phyloP scores from a whole-genome alignment of 169 alveolate species.

The Babesia ovata region DNA sequence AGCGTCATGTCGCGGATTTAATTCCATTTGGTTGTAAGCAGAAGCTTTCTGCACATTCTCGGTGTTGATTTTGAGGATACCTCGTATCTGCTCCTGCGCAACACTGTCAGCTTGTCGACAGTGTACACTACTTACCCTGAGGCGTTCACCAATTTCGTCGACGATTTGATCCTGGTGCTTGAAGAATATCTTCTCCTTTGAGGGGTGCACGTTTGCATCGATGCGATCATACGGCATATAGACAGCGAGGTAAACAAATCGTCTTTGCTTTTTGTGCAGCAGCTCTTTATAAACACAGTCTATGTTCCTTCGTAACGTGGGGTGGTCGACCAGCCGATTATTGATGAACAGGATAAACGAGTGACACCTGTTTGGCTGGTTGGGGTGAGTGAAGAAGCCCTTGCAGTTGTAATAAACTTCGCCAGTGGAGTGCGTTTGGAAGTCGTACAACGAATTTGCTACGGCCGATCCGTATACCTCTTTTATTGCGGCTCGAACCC shows the following conservation, averaged over 20 bases:
- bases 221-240: conserved; percentile 88
- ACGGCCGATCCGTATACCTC: conserved; percentile 68
- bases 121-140: conserved; percentile 52
- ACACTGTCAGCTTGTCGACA: not conserved
- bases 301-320: conserved; percentile 72
- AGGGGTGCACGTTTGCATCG: conserved; percentile 99
- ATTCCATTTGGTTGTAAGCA: conserved; percentile 15
- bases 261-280: conserved; percentile 74
- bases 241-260: conserved; percentile 91
- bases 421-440: conserved; percentile 46
- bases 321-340: conserved; percentile 91
- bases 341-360: conserved; percentile 91
- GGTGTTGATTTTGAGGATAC: conserved; percentile 4
- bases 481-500: conserved; percentile 53
- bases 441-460: conserved; percentile 46
- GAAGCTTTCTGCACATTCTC: conserved; percentile 11
- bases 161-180: conserved; percentile 84
- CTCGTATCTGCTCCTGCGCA: conserved; percentile 20
- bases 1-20: not conserved
- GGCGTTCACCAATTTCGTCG: conserved; percentile 63
- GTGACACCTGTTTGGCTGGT: conserved; percentile 80
- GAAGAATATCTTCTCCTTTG: conserved; percentile 91
- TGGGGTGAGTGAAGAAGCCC: conserved; percentile 82
- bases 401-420: conserved; percentile 71
- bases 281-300: conserved; percentile 71